Evolutionary conservation across 441 rosid species (phyloP).

Genomic region (Populus hybrid): DNA sequence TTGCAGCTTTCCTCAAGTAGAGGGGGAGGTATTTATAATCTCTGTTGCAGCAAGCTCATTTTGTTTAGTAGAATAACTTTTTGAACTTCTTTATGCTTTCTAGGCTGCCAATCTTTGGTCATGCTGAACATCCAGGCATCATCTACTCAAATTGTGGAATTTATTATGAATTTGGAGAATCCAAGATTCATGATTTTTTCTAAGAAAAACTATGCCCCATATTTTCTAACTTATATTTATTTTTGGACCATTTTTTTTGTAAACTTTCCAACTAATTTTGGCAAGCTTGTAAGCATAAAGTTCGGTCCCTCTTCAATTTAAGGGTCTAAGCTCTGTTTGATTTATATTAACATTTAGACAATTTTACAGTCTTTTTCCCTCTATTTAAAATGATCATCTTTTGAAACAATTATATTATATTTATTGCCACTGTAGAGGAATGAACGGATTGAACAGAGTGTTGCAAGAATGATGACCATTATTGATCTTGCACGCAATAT

Average conservation of each 20-base stretch:
- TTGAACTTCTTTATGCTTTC: background rate
- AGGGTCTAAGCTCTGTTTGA: background rate
- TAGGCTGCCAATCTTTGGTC: constrained; percentile 8
- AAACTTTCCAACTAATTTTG: background rate
- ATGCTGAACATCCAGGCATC: background rate
- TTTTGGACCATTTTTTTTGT: background rate
- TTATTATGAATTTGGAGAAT: background rate
- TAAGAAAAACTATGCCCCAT: background rate
- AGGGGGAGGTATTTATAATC: constrained; percentile 62
- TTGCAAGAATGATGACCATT: constrained; percentile 89
- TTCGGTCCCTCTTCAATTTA: background rate
- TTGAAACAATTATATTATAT: constrained; percentile 3
- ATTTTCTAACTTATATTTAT: background rate
- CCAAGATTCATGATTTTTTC: background rate
- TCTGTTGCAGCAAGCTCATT: background rate
- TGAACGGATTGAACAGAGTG: constrained; percentile 89
- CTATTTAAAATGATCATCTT: background rate
- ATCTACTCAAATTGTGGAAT: background rate
- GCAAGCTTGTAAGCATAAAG: background rate
- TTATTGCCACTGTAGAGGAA: constrained; percentile 49
- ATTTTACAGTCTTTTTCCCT: background rate
- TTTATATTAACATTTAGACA: background rate
- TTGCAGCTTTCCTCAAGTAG: constrained; percentile 72
- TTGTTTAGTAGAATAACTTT: background rate
- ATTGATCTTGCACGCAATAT: constrained; percentile 97